Conservation (phyloP, 345 rosid species). For the Salix koriyanagi region DNA sequence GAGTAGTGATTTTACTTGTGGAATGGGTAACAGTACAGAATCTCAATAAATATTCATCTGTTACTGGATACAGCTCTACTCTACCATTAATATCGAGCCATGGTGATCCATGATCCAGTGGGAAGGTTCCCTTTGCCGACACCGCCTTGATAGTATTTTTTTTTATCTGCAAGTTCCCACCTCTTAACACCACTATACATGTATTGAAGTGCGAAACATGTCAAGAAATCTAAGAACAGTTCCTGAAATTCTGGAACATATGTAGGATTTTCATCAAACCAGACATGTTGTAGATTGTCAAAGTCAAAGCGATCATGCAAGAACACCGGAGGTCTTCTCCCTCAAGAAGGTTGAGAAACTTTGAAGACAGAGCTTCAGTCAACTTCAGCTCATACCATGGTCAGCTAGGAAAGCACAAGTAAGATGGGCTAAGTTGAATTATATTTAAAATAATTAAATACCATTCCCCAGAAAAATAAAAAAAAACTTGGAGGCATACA, state of each 20-base stretch:
- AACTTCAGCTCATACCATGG: conserved; percentile 10
- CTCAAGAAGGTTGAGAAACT: neutral
- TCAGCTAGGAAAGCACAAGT: conserved; percentile 17
- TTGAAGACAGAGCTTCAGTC: conserved; percentile 9
- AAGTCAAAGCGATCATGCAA: conserved; percentile 18
- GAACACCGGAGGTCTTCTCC: neutral
- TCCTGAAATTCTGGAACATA: conserved; percentile 20
- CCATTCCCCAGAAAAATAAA: neutral
- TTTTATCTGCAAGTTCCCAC: neutral
- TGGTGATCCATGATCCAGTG: neutral
- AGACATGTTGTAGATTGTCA: neutral
- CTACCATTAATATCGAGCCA: conserved; percentile 2
- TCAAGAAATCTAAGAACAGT: conserved; percentile 12
- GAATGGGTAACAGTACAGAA: neutral
- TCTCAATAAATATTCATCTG: conserved; percentile 14
- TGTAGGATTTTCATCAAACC: neutral
- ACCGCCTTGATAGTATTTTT: neutral
- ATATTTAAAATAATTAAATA: neutral
- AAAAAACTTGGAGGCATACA: neutral
- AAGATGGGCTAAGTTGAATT: neutral
- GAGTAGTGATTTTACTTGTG: neutral
- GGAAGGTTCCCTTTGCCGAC: conserved; percentile 40
- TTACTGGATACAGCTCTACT: neutral
- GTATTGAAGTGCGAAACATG: conserved; percentile 15
- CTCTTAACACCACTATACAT: neutral